These are phyloP conservation scores for Candida verbasci DNA, from an alignment of 805 yeast genomes.

Conservation along the genomic window DNA sequence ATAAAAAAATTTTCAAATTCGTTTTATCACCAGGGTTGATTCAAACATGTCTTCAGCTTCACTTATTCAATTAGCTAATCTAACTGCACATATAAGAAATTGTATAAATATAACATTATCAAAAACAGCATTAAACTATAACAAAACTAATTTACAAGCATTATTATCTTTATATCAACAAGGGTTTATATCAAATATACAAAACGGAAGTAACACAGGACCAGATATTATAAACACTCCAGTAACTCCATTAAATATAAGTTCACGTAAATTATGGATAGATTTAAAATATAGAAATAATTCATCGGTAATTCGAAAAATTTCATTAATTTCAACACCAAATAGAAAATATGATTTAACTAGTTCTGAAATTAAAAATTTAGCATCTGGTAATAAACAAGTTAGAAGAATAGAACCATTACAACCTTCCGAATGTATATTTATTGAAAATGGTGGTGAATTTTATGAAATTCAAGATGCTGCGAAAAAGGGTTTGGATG, in stretches of 20 bases:
- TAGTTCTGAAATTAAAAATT: conserved; percentile 58
- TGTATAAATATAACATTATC: conserved; percentile 72
- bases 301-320: conserved; percentile 67
- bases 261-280: conserved; percentile 86
- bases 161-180: conserved; percentile 83
- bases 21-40: not conserved
- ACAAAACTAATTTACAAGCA: conserved; percentile 76
- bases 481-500: conserved; percentile 62
- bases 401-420: conserved; percentile 75
- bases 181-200: conserved; percentile 82
- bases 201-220: conserved; percentile 77
- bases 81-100: conserved; percentile 87
- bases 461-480: conserved; percentile 85
- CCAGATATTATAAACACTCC: conserved; percentile 77
- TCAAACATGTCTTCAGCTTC: conserved; percentile 66
- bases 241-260: conserved; percentile 80
- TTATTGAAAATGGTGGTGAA: conserved; percentile 49
- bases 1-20: conserved; percentile 1
- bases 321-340: conserved; percentile 79
- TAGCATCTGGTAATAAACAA: conserved; percentile 73
- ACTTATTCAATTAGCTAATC: conserved; percentile 74
- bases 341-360: conserved; percentile 67
- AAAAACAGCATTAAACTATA: conserved; percentile 76
- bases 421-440: conserved; percentile 84
- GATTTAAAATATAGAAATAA: conserved; percentile 84